phyloP scores from a whole-genome alignment of 2,329 filamentous ascomycete species.

The Verticillium alfalfae region DNA sequence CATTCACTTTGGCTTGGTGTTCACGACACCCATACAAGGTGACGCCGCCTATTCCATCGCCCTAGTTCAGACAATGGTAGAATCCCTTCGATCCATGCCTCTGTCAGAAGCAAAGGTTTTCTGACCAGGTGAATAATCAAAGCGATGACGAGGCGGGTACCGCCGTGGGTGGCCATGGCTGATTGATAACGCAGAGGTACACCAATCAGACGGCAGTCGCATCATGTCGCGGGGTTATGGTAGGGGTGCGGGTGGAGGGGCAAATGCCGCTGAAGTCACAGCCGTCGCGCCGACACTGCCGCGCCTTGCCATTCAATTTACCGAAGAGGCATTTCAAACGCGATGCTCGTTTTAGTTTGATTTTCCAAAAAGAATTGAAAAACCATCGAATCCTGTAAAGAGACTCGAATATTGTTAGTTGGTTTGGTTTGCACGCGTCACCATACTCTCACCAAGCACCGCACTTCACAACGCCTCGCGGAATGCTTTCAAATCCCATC shows the following conservation, averaged over 20 bases:
- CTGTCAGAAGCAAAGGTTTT: too few species aligned
- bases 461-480: neutral
- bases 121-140: too few species aligned
- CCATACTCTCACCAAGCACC: neutral
- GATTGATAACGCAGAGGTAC: neutral
- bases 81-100: too few species aligned
- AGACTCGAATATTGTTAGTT: too few species aligned
- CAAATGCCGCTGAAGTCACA: neutral
- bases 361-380: neutral
- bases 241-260: neutral
- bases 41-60: too few species aligned
- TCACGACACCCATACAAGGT: too few species aligned
- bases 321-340: neutral
- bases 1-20: neutral
- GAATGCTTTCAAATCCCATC: slow-evolving; percentile 29
- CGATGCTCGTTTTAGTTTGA: neutral
- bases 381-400: too few species aligned
- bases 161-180: neutral
- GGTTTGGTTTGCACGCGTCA: neutral
- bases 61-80: too few species aligned
- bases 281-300: neutral
- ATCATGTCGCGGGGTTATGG: neutral
- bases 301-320: neutral
- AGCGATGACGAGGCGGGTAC: neutral
- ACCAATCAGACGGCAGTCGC: neutral